Evolutionary conservation across 805 yeast species (phyloP), one percentile per base, ranked within the genome.

Genomic region (Suhomyces emberorum): DNA sequence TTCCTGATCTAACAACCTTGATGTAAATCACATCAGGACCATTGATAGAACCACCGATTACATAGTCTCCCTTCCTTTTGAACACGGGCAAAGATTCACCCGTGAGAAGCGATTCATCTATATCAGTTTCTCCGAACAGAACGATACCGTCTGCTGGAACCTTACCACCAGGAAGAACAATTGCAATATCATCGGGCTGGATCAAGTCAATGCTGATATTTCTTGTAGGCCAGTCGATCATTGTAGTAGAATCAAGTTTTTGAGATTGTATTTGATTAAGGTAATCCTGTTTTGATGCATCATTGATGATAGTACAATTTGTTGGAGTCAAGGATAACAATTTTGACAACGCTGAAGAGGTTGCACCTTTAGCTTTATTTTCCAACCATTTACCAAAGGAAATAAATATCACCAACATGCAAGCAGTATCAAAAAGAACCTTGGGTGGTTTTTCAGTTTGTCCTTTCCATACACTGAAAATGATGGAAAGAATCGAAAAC

Each of bases 141-240:
- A 95, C 79, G 6, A 70, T 55, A 32, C 98, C 99, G 67, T 93
- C 99, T 1, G 96, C 88, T 1, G 98, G 96, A 3, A 93, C 74
- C 47, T 79, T 86, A 35, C 81, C 81, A 8, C 98, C 98, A 0
- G 98, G 95, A 30, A 79, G 69, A 3, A 93, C 72, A 12, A 86
- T 72, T 0, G 87, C 82, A 20, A 85, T 70, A 58, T 93, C 99
- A 49, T 76, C 73, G 7, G 72, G 66, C 54, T 93, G 95, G 29
- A 93, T 60, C 41, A 85, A 71, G 47, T 88, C 96, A 17, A 88
- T 77, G 19, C 83, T 69, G n/a, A 93, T 74, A 8, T 51, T 60
- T 37, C 69, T 65, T 15, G 76, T 73, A 3, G 59, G 56, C 11
- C 72, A 50, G 24, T 62, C 61, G 7, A 41, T 31, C 27, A 53